Base-by-base conservation (phyloP, 2,329 filamentous ascomycete genomes). In the Pestalotiopsis sp. region DNA sequence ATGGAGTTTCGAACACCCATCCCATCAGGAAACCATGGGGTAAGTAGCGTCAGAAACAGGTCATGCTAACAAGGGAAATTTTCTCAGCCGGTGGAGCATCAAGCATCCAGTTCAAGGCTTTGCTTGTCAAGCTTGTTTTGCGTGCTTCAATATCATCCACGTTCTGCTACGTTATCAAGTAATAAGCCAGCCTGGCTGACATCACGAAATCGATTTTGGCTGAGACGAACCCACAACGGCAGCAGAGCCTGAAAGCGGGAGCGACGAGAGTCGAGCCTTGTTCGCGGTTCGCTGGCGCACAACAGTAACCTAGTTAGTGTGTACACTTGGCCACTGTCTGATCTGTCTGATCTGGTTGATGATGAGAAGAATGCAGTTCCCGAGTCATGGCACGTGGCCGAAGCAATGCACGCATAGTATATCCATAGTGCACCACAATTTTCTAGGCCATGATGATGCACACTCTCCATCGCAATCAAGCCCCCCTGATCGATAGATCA, bases 41-140 rank as follows among this genome's bases (percentile, higher is more conserved):
- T 52, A 52, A 52, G 45, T 52, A 52, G 61, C 38, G 36, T 41
- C 38, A 64, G 36, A 49, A 38, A 38, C 17, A 38, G 27, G 61
- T 64, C 61, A 52, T 20, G 39, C 38, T 31, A 62, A 64, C 13
- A 66, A 45, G 52, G 63, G 49, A 57, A 66, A 66, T 56, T 56
- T 52, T 66, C 39, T 36, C 31, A 14, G 31, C 63, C 14, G 63
- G 63, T 66, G 63, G 63, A 57, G 41, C 63, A 25, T 23, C 23
- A 36, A 12, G 14, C 31, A n/a, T 20, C 14, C 11, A 27, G 25
- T 39, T 39, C 13, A 6, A 36, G 63, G 62, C 62, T 12, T 27
- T 39, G 62, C 39, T 49, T 36, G 31, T 36, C 31, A 36, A 36
- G 7, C 31, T 36, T 64, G 62, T 23, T 52, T 52, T 52, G 45